Base-by-base conservation (phyloP, 176 grass and related monocot genomes). In the Musa acuminata region DNA sequence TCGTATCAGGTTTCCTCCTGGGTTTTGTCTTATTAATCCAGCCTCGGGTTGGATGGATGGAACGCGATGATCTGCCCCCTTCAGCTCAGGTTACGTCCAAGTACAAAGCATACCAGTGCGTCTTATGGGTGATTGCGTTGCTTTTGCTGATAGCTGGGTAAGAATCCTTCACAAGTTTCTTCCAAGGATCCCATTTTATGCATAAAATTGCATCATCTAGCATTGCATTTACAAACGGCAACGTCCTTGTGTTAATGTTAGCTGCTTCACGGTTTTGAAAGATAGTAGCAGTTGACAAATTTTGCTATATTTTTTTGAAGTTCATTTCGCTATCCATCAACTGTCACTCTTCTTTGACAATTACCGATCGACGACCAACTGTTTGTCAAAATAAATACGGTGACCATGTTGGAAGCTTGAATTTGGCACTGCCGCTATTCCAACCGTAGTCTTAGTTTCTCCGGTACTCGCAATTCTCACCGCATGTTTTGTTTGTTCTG, bases 31-130 rank as follows among this genome's bases (percentile, higher is more conserved):
- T 71, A 20, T 3, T 71, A 21, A 19, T 71, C 49, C 68, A n/a
- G 68, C 68, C 68, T 20, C 68, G n/a, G 68, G 49, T 71, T 50
- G 68, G 68, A 17, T 71, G 68, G 68, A 17, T 52, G 13, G 68
- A 71, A 52, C 35, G 48, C 68, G 2, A 71, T 52, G 49, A 71
- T 52, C 17, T 71, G 24, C 68, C 68, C 68, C 68, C 27, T 71
- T 49, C 43, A 3, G 49, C 43, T 71, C 68, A 51, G 3, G 29
- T 71, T 49, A 71, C 35, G 51, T 52, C 68, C 35, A 71, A 71
- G 68, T 71, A 71, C 7, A 71, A 50, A 51, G 68, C 68, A 17
- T 51, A 52, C 49, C 68, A 71, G n/a, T 52, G 20, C 2, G 68
- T 52, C 27, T 71, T 71, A 27, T 51, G 14, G 68, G 35, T 20